Base-by-base conservation (phyloP, 495 filamentous ascomycete species). In the Penicillium cosmopolitanum region DNA sequence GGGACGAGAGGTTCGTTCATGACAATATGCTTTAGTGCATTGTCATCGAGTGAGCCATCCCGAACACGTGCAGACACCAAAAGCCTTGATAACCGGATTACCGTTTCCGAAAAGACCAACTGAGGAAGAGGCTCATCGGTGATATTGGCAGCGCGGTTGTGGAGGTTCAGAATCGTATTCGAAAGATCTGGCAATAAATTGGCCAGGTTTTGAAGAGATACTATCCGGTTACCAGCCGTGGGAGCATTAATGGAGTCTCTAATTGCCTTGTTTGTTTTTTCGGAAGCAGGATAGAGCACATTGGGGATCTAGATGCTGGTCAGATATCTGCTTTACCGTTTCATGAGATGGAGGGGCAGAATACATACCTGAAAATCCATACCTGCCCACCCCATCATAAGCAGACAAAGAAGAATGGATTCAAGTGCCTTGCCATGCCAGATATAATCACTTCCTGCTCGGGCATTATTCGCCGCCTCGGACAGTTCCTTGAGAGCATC, bases 351-450 rank as follows among this genome's bases (percentile, higher is more conserved):
- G 16, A 18, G 12, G 46, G 23, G 0, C 19, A 47, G 3, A 47
- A 6, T 10, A 64, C 77, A 61, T 72, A 97, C 88, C 73, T 90
- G 86, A 72, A 97, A 98, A 70, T 96, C 90, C 68, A 93, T 80
- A 13, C 89, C 89, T 48, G 87, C 82, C 89, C 92, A 96, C 53
- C 87, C 89, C 50, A 96, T 84, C 76, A 98, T 85, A 31, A 98
- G 64, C 58, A 97, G 81, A 68, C 87, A 88, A 48, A 96, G 83
- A 13, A 93, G 75, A 61, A 95, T 89, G 10, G 91, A 87, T 66
- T 98, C 95, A 33, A 98, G 81, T 4, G 90, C 93, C 75, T 98
- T 99, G 12, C 89, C 95, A 79, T 98, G 91, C 95, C 95, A 99
- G 8, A 97, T 70, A 77, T 96, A 90, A 72, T 98, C 95, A 69